Evolutionary conservation across 2,329 filamentous ascomycete genomes (phyloP).

Genomic region (Ophiocordyceps camponoti-saundersi): DNA sequence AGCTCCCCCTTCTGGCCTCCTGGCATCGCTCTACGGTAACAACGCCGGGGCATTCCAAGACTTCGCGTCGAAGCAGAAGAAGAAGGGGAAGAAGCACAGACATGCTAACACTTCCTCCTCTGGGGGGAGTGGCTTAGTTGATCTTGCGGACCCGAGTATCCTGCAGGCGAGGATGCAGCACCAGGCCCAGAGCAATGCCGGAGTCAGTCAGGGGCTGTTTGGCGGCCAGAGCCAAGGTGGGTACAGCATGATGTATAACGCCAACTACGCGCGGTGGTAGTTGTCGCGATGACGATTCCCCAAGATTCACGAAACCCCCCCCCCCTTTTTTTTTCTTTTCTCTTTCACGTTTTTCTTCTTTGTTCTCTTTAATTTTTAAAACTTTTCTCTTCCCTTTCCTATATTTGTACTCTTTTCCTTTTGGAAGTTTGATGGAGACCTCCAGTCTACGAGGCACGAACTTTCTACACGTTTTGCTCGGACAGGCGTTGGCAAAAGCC

Average conservation of each 20-base stretch:
- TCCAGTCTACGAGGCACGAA: constrained; percentile 11
- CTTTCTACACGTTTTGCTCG: constrained; percentile 13
- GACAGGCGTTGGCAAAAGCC: constrained; percentile 7
- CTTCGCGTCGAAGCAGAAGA: constrained; percentile 93
- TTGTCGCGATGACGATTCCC: constrained; percentile 7
- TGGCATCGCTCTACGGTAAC: constrained; percentile 80
- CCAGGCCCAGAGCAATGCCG: constrained; percentile 63
- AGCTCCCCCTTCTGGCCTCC: constrained; percentile 78
- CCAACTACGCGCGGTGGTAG: constrained; percentile 54
- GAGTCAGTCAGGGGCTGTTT: constrained; percentile 79
- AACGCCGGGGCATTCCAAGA: constrained; percentile 80
- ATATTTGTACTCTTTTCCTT: constrained; percentile 3
- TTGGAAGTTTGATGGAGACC: constrained; percentile 6
- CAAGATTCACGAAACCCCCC: constrained; percentile 4
- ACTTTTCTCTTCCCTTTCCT: constrained; percentile 2
- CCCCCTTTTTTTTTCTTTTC: neutral
- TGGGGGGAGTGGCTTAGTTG: constrained; percentile 96
- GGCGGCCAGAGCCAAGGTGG: constrained; percentile 84
- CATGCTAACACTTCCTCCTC: constrained; percentile 99
- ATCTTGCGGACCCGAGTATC: constrained; percentile 99
- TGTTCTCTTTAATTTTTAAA: constrained; percentile 1
- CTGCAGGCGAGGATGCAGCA: constrained; percentile 95
- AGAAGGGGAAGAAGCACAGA: constrained; percentile 99
- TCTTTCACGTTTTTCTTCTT: constrained; percentile 4
- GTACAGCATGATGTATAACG: constrained; percentile 80